Evolutionary conservation across 2,329 filamentous ascomycete genomes (phyloP).

Genomic region (Penicillium thymicola): DNA sequence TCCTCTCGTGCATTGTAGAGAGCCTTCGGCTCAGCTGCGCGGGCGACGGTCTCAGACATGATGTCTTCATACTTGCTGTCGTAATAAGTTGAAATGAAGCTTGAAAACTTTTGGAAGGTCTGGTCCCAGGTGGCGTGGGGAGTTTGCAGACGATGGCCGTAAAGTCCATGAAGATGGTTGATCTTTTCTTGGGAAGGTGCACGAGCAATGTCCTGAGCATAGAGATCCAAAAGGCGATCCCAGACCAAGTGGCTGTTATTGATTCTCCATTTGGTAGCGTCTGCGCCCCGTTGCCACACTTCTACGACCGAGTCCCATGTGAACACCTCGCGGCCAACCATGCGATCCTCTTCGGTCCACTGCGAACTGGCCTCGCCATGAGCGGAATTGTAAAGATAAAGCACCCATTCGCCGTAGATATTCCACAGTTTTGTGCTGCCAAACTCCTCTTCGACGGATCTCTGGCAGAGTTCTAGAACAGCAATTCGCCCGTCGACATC

Average conservation of each 20-base stretch:
- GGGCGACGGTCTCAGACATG: slow-evolving; percentile 54
- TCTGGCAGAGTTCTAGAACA: slow-evolving; percentile 58
- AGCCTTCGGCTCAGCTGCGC: slow-evolving; percentile 52
- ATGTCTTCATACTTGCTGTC: slow-evolving; percentile 55
- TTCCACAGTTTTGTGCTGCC: slow-evolving; percentile 60
- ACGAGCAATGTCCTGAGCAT: slow-evolving; percentile 52
- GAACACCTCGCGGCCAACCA: slow-evolving; percentile 59
- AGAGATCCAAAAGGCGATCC: slow-evolving; percentile 58
- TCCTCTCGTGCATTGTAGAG: slow-evolving; percentile 52
- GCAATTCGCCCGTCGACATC: slow-evolving; percentile 56
- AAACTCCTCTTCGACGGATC: slow-evolving; percentile 60
- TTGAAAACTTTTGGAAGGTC: slow-evolving; percentile 59
- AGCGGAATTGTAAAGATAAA: slow-evolving; percentile 54
- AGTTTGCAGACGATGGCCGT: slow-evolving; percentile 53
- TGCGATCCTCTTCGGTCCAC: slow-evolving; percentile 56
- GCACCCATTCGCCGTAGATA: slow-evolving; percentile 61
- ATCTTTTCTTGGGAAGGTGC: slow-evolving; percentile 49
- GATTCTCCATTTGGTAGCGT: slow-evolving; percentile 58
- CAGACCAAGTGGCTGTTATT: slow-evolving; percentile 61
- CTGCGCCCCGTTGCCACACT: slow-evolving; percentile 55
- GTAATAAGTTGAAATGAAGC: slow-evolving; percentile 56
- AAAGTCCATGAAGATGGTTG: slow-evolving; percentile 49
- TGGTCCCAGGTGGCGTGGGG: slow-evolving; percentile 60
- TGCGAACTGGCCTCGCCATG: slow-evolving; percentile 40
- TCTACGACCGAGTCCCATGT: slow-evolving; percentile 54